A percentile compares a stretch with the other conserved stretches of the same genome.
phyloP scores from a whole-genome alignment of 2,329 filamentous ascomycete genomes.

The Aureobasidium musti region DNA sequence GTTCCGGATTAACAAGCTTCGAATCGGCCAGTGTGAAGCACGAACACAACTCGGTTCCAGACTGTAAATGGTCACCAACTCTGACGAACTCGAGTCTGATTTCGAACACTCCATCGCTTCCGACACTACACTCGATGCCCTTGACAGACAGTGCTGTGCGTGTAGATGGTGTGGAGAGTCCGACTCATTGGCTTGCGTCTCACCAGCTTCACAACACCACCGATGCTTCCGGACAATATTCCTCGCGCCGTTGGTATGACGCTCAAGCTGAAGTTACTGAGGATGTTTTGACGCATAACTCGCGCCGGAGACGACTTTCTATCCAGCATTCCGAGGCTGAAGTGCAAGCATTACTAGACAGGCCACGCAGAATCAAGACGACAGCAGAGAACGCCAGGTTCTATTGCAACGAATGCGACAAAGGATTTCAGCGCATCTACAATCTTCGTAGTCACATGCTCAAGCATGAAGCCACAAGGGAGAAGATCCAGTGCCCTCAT shows the following conservation, averaged over 20 bases:
- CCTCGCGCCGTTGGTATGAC: not conserved
- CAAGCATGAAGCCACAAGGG: conserved; percentile 73
- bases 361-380: conserved; percentile 38
- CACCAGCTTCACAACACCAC: not conserved
- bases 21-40: not conserved
- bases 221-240: not conserved
- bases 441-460: conserved; percentile 87
- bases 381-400: conserved; percentile 69
- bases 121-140: not conserved
- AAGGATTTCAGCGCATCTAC: conserved; percentile 78
- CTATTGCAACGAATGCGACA: conserved; percentile 72
- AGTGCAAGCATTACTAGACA: conserved; percentile 20
- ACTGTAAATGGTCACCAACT: conserved; percentile 12
- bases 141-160: not conserved
- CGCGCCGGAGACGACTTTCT: not conserved
- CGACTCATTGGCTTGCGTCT: not conserved
- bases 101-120: conserved; percentile 3
- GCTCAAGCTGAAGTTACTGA: not conserved
- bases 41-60: not conserved
- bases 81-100: conserved; percentile 17
- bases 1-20: not conserved
- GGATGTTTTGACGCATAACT: not conserved
- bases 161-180: not conserved
- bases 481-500: conserved; percentile 69
- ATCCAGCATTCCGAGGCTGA: conserved; percentile 1